Base-by-base conservation (phyloP, 768 basidiomycete species). In the Dioszegia aurantiaca region DNA sequence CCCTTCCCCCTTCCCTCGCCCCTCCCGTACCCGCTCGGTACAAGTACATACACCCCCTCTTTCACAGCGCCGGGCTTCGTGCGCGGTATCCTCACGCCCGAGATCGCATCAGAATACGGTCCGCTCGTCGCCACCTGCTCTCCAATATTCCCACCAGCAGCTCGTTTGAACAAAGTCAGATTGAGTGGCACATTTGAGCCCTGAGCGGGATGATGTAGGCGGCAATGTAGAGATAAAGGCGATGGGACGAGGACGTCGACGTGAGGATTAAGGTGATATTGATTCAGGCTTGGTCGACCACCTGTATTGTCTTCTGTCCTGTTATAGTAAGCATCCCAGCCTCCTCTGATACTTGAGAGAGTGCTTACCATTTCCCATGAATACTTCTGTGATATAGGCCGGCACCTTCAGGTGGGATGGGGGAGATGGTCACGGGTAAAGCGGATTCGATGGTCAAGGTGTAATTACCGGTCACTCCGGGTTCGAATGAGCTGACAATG, bases 401-500 rank as follows among this genome's bases (percentile, higher is more conserved):
- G 0, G 91, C 89, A 0, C 90, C 92, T 78, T 98, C 94, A 57
- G 86, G 83, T 0, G 86, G 84, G 23, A 95, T 86, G 0, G 83
- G 64, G 47, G 78, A 78, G 23, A 95, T 60, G 17, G 85, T 83
- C 51, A 92, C 81, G 0, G 83, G 80, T 0, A 68, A 43, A 0
- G 85, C 82, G 56, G 86, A 83, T 48, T 87, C 83, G 2, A 90
- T 76, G 23, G 80, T 80, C 24, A 95, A 74, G 0, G 79, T 81
- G 76, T 85, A 94, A 9, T 81, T 62, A 2, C 89, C 89, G 3
- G 80, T 79, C 56, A 87, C 83, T 12, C 77, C 78, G 0, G 90
- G 86, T 60, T 89, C 86, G 70, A 92, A 95, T 0, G 89, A 81
- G 0, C 94, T 97, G 8, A 89, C 80, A n/a, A 91, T 81, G 23